These are phyloP conservation scores for Cyclotella baltica DNA, from an alignment of 108 stramenopile species.

Conservation along the genomic window DNA sequence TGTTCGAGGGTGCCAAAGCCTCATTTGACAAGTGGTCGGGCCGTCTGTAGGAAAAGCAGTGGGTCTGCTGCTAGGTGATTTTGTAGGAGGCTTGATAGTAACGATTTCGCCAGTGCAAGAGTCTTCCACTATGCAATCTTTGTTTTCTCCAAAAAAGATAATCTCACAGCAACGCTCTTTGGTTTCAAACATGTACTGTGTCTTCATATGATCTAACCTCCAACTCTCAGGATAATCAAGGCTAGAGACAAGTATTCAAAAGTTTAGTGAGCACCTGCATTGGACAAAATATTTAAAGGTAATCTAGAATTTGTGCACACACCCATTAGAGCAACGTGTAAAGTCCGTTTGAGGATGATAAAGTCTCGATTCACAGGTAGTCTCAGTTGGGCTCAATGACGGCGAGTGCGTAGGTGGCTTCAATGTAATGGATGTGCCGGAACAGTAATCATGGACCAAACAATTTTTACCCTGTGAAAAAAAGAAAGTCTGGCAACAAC, in stretches of 20 bases:
- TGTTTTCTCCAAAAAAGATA: background rate
- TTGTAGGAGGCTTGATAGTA: background rate
- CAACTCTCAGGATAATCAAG: constrained; percentile 6
- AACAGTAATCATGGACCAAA: background rate
- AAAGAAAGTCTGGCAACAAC: constrained; percentile 1
- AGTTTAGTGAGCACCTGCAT: background rate
- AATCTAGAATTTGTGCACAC: background rate
- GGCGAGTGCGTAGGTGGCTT: background rate
- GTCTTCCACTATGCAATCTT: background rate
- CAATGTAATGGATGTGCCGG: background rate
- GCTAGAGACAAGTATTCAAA: background rate
- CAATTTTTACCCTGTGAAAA: background rate
- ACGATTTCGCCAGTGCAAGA: background rate
- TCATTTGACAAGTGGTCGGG: background rate
- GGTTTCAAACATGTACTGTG: background rate
- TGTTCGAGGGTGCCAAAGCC: background rate
- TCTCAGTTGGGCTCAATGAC: background rate
- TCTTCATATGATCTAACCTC: background rate
- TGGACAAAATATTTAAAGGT: background rate
- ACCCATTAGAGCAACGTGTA: background rate
- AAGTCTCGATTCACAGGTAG: background rate
- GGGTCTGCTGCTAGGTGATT: background rate
- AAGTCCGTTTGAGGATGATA: background rate
- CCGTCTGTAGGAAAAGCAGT: background rate
- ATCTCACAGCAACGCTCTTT: constrained; percentile 1